Base-by-base conservation (phyloP, 2,329 filamentous ascomycete genomes). In the Thermochaetoides dissita region DNA sequence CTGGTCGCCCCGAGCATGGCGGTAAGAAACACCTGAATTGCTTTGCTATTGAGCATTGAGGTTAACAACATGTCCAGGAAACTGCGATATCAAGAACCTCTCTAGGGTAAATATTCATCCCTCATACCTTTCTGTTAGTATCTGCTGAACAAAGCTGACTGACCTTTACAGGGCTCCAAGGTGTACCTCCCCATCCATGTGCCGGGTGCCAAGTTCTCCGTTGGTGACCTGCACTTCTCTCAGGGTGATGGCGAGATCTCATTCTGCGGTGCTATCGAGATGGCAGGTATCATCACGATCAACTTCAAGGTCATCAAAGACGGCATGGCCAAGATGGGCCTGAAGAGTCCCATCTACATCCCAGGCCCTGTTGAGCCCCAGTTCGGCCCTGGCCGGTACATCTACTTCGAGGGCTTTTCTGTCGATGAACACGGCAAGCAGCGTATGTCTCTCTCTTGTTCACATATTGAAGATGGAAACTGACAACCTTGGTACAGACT, bases 221-320 rank as follows among this genome's bases (percentile, higher is more conserved):
- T 94, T 0, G 88, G 88, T 9, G 88, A 94, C 57, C 63, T 94
- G 32, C 86, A 93, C 61, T 93, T 91, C 61, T 80, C 76, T 4
- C 83, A 93, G 62, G 87, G 87, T 7, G 87, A 94, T 56, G 87
- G 87, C 6, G 87, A 94, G 58, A 93, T 94, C 46, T 85, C 79
- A 3, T 95, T 87, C 57, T 87, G 82, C 49, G 82, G 82, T 12
- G 88, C 87, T 6, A 95, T 94, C 53, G 88, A 95, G 60, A 95
- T 95, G 84, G 85, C 87, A 0, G 87, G 87, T 5, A 68, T 85
- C 36, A 94, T 94, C 52, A 94, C 87, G 3, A 74, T 94, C 61
- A 94, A 91, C 55, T 88, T 94, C 67, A 79, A 75, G 39, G 82
- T 94, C 10, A 79, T 94, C 68, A 93, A 91, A 59, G 72, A 76